Evolutionary conservation across 2,329 filamentous ascomycete species (phyloP).

Genomic region (Stagonosporopsis tanaceti): DNA sequence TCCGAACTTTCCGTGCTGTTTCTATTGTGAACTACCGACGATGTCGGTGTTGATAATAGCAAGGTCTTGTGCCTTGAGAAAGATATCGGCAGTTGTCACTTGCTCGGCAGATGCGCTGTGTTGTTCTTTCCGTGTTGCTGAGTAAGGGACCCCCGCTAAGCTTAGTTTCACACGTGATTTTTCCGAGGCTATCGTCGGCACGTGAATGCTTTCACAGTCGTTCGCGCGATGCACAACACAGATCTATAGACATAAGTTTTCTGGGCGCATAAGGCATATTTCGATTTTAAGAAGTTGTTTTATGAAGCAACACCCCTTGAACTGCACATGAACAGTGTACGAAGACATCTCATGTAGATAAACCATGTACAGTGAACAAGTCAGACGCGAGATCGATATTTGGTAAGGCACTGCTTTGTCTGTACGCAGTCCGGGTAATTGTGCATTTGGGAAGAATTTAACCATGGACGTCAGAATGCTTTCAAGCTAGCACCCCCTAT

Average conservation of each 20-base stretch:
- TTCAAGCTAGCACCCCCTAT: background rate
- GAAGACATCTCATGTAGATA: no score
- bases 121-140: background rate
- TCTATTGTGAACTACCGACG: constrained; percentile 16
- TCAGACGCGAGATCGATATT: no score
- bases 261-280: no score
- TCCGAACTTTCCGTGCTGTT: constrained; percentile 4
- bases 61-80: constrained; percentile 1
- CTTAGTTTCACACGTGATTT: constrained; percentile 2
- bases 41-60: constrained; percentile 2
- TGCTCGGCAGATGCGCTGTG: constrained; percentile 19
- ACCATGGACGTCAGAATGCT: background rate
- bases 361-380: no score
- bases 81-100: constrained; percentile 17
- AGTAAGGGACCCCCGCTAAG: constrained; percentile 3
- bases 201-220: background rate
- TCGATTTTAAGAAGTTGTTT: no score
- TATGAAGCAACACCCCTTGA: no score
- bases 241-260: no score
- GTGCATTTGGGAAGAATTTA: background rate
- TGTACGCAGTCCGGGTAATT: no score
- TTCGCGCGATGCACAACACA: background rate
- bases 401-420: no score
- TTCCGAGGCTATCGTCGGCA: background rate
- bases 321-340: no score